Evolutionary conservation across 2,329 filamentous ascomycete species (phyloP), one percentile per base, ranked within the genome.

Genomic region (Venturiaceae sp.): DNA sequence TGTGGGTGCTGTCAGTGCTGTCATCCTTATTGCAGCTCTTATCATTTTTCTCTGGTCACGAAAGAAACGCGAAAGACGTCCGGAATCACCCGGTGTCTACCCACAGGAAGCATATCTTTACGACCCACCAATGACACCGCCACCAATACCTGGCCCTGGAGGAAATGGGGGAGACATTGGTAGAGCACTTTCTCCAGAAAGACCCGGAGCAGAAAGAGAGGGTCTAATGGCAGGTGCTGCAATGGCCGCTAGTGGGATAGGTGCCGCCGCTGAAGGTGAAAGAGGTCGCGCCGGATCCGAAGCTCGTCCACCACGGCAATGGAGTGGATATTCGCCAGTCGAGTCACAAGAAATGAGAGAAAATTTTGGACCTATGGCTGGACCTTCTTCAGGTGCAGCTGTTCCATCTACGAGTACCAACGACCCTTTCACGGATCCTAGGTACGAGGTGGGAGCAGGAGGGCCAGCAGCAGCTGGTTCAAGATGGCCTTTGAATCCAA

Each of bases 41-140:
- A 19, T 36, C 28, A 1, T 58, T 14, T 36, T 60, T 19, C 36
- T 50, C 30, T 30, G 46, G 44, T 56, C 19, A 26, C 56, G 37
- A 14, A 37, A 30, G 1, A 53, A n/a, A 52, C 14, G 56, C 1
- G 11, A 33, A 50, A 30, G 19, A n/a, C 26, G 34, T 28, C 28
- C 36, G 2, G 14, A 9, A 13, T 39, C 28, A 11, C 44, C 55
- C 13, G 26, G 28, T 23, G 34, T 60, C 44, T 60, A 60, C 33
- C 58, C 58, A 21, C n/a, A 60, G 16, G 58, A 60, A 53, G 58
- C 58, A 19, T 60, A 60, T 39, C 58, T 60, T 5, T 60, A 60
- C 55, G 58, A 60, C 19, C 58, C 58, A 33, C 58, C 58, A 16
- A 56, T 59, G 7, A 55, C 52, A 13, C 56, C 56, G 16, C 55